Percentiles rank a stretch among this genome's conserved stretches.
Evolutionary conservation across 2,329 filamentous ascomycete species (phyloP).

Genomic region (Trichoderma asperellum): DNA sequence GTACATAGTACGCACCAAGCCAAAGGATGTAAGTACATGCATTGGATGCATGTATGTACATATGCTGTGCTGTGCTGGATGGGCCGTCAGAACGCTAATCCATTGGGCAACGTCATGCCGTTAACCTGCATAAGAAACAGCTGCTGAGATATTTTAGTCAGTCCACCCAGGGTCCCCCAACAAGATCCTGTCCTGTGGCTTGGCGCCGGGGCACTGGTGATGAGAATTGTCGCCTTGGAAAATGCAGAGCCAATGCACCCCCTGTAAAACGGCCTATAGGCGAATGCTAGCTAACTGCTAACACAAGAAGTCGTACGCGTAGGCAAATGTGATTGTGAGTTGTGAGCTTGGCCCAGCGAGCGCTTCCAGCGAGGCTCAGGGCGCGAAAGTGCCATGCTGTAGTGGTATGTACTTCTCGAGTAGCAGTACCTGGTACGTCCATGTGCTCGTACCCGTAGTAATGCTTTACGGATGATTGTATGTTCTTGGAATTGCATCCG

Average conservation of each 20-base stretch:
- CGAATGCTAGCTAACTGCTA: background rate
- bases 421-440: too few relatives aligned
- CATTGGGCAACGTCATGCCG: conserved; percentile 21
- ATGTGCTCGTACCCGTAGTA: too few relatives aligned
- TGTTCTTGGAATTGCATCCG: background rate
- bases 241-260: background rate
- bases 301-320: background rate
- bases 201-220: conserved; percentile 14
- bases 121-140: conserved; percentile 1
- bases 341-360: background rate
- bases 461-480: background rate
- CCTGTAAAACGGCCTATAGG: background rate
- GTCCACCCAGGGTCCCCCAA: background rate
- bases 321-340: background rate
- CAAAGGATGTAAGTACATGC: conserved; percentile 8
- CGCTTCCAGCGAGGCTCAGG: too few relatives aligned
- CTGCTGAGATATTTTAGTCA: conserved; percentile 6
- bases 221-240: background rate
- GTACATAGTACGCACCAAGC: background rate
- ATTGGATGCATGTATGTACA: background rate
- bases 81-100: background rate
- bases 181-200: conserved; percentile 2
- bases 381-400: background rate
- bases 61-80: conserved; percentile 2
- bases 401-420: too few relatives aligned